Evolutionary conservation across 169 alveolate genomes (phyloP).

Genomic region (Plasmodium billcollinsi): DNA sequence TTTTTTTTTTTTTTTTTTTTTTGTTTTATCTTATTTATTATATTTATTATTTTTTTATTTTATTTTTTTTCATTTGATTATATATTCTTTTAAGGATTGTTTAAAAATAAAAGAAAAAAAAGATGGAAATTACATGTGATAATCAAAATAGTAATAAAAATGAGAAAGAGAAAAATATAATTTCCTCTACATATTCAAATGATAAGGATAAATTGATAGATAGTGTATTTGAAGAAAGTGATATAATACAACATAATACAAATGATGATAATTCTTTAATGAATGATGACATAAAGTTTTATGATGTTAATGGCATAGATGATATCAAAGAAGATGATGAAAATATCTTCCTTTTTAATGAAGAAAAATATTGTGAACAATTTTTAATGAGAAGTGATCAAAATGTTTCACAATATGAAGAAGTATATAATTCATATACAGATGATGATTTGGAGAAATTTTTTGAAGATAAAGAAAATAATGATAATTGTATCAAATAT

Average conservation of each 20-base stretch:
- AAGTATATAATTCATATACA: constrained; percentile 35
- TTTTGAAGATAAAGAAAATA: constrained; percentile 54
- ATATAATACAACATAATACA: background rate
- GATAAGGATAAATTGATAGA: constrained; percentile 13
- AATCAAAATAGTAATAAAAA: constrained; percentile 30
- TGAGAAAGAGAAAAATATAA: constrained; percentile 30
- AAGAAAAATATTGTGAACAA: constrained; percentile 16
- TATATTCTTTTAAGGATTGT: constrained; percentile 6
- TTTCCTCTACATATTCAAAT: background rate
- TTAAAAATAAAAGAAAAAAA: background rate
- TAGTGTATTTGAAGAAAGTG: constrained; percentile 19
- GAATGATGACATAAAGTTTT: constrained; percentile 39
- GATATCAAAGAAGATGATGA: constrained; percentile 24
- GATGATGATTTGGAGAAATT: constrained; percentile 67
- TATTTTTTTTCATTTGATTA: constrained; percentile 6
- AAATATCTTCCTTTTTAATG: constrained; percentile 1
- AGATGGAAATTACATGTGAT: constrained; percentile 50
- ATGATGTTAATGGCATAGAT: constrained; percentile 42
- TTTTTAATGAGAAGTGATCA: constrained; percentile 2
- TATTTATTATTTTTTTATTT: background rate
- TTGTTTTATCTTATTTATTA: background rate
- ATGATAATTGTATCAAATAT: constrained; percentile 2
- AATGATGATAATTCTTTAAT: background rate
- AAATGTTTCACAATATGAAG: constrained; percentile 3
- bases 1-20: too few species aligned